Base-by-base conservation (phyloP, 208 protist species). In the Trypanosoma lewisi region DNA sequence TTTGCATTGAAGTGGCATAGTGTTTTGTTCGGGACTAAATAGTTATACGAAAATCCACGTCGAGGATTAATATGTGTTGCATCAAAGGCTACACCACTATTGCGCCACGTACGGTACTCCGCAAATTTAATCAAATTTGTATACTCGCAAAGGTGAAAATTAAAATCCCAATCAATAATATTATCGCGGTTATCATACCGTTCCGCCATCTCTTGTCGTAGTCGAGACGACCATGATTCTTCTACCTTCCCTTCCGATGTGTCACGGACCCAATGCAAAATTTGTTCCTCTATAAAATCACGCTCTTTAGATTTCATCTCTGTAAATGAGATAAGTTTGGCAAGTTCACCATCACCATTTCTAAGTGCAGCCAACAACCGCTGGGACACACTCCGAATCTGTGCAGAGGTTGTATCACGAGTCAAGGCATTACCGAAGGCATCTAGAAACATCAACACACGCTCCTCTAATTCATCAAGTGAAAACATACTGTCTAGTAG, bases 111-210 rank as follows among this genome's bases (percentile, higher is more conserved):
- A 44, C 89, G 88, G 65, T 96, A 96, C 67, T 96, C 91, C 0
- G 86, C 73, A 61, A 94, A 94, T 67, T 92, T 88, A n/a, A 95
- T 70, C 17, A 94, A 62, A 61, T 91, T 86, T 0, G 85, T 85
- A 82, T 95, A 95, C 45, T 94, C 88, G 14, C 66, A 76, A 2
- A 96, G 73, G 49, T 76, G 65, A 64, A 95, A 94, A 51, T 91
- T 84, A 67, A 93, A 96, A 64, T 96, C 91, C 91, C 91, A 96
- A 73, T 96, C 91, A 49, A 96, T 94, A 64, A 96, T 72, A 65
- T 96, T 96, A 73, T 93, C 84, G 41, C 87, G 83, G 64, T 92
- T 93, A 67, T 96, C 91, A 68, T 90, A 96, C 48, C 91, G 91
- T 52, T 96, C 88, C 9, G 88, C 91, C 84, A 96, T 93, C 51